Percentiles rank a stretch among this genome's conserved stretches.
phyloP scores from a whole-genome alignment of 805 yeast species.

The Grigorovia humatica region DNA sequence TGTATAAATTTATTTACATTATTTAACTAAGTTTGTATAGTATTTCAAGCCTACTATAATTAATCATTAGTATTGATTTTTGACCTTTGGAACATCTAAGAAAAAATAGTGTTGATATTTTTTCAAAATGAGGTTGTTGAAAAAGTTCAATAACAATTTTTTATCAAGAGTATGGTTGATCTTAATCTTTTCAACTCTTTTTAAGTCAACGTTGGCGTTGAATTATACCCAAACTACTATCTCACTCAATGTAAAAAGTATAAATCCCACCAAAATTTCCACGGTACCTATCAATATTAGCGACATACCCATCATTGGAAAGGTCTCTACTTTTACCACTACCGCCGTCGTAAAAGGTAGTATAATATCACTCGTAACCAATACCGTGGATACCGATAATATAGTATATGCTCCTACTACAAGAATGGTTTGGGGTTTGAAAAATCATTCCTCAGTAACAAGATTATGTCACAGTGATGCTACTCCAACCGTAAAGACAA shows the following conservation, averaged over 20 bases:
- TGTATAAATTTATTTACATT: too few relatives aligned
- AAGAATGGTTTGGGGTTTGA: background rate
- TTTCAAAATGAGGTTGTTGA: background rate
- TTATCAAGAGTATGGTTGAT: background rate
- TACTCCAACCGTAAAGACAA: background rate
- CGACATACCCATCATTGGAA: background rate
- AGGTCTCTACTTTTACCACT: background rate
- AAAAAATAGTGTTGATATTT: too few relatives aligned
- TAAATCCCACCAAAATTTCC: background rate
- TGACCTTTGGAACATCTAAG: background rate
- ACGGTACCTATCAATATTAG: background rate
- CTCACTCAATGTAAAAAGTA: background rate
- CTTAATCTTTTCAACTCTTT: background rate
- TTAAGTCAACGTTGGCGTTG: background rate
- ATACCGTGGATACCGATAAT: background rate
- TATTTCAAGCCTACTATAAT: background rate
- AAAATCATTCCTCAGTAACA: background rate
- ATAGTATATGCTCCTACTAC: background rate
- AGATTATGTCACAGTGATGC: background rate
- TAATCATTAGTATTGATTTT: background rate
- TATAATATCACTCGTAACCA: background rate
- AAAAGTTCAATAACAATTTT: background rate
- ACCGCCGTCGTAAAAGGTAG: background rate
- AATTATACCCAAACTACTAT: background rate
- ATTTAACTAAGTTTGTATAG: background rate